phyloP scores from a whole-genome alignment of 352 stramenopile genomes.

The Phytophthora sansomeana region DNA sequence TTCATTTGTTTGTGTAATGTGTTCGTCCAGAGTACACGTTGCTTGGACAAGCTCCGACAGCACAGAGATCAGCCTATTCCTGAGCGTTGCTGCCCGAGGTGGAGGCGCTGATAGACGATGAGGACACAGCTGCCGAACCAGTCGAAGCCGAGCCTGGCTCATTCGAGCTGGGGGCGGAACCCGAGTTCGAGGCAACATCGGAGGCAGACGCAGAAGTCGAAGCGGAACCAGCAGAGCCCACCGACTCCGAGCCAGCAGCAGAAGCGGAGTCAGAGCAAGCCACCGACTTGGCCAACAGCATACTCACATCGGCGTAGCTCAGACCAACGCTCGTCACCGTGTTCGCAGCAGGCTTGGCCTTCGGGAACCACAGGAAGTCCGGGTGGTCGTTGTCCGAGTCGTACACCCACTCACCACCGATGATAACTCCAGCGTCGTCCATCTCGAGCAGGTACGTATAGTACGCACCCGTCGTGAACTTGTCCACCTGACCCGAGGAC shows the following conservation, averaged over 20 bases:
- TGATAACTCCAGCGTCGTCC: conserved; percentile 38
- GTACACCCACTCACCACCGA: conserved; percentile 54
- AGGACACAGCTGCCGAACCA: background rate
- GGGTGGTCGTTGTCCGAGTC: conserved; percentile 39
- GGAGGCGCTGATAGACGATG: background rate
- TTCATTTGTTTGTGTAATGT: no score
- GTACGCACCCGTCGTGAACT: conserved; percentile 33
- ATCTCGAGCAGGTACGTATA: conserved; percentile 53
- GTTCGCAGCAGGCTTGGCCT: conserved; percentile 25
- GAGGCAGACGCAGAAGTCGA: background rate
- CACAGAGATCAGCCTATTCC: background rate
- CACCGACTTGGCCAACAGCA: conserved; percentile 38
- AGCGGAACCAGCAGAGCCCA: background rate
- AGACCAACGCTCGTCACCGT: conserved; percentile 41
- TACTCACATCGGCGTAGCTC: conserved; percentile 41
- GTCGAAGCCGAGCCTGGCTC: background rate
- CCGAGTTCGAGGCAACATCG: background rate
- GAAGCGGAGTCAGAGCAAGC: conserved; percentile 21
- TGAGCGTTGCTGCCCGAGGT: background rate
- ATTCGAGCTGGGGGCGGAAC: background rate
- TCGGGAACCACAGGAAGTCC: conserved; percentile 51
- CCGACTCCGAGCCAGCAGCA: background rate
- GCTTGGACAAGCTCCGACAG: background rate
- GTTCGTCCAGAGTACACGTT: no score
- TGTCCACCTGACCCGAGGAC: conserved; percentile 31